These are phyloP conservation scores for Arabidopsis arenosa DNA, from an alignment of 345 rosid species.

Conservation along the genomic window DNA sequence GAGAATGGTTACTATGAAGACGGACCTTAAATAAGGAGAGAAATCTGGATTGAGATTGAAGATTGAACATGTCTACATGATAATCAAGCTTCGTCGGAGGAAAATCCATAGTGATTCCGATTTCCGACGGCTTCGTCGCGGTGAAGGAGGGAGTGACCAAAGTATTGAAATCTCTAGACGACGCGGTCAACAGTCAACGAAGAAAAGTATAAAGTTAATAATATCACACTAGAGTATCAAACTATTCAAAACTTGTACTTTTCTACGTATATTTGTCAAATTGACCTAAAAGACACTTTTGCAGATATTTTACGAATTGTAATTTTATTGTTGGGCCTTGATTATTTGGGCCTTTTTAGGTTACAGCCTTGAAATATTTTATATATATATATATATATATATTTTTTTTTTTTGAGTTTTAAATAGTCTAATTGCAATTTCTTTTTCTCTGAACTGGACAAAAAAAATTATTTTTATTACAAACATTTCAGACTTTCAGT, in stretches of 20 bases:
- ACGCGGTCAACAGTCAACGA: conserved; percentile 22
- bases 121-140: conserved; percentile 14
- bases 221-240: not conserved
- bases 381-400: not conserved
- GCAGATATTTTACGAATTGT: not conserved
- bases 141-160: conserved; percentile 20
- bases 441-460: not conserved
- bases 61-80: conserved; percentile 52
- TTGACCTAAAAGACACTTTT: not conserved
- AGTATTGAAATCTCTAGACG: conserved; percentile 2
- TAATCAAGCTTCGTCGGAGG: conserved; percentile 59
- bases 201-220: not conserved
- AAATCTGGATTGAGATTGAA: conserved; percentile 51
- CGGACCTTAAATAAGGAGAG: conserved; percentile 54
- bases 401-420: not conserved
- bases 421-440: not conserved
- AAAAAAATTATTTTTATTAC: not conserved
- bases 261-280: not conserved
- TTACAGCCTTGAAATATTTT: not conserved
- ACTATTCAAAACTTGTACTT: not conserved
- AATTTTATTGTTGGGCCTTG: not conserved
- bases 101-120: conserved; percentile 47
- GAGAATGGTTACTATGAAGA: conserved; percentile 5
- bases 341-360: not conserved
- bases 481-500: not conserved